Evolutionary conservation across 805 yeast genomes (phyloP).

Genomic region (Cyberlindnera maritima): DNA sequence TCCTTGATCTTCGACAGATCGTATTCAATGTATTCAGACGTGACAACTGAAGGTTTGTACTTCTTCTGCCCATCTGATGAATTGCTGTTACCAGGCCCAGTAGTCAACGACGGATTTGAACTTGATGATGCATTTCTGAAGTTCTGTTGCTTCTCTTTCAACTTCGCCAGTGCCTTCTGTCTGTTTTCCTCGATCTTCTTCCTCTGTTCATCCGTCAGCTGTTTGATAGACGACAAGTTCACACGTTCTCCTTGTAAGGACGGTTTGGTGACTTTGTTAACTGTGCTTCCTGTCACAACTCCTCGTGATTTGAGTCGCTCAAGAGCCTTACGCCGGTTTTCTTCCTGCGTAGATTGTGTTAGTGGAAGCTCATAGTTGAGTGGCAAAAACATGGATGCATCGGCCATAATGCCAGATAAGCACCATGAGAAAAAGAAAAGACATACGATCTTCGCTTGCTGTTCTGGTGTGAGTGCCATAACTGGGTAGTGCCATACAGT

Average conservation of each 20-base stretch:
- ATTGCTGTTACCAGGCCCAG: not conserved
- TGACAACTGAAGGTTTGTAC: slow-evolving; percentile 46
- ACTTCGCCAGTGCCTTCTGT: slow-evolving; percentile 47
- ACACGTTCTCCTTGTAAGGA: slow-evolving; percentile 13
- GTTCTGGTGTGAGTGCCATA: slow-evolving; percentile 27
- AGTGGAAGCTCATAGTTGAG: not conserved
- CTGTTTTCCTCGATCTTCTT: slow-evolving; percentile 51
- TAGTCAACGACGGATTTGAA: slow-evolving; percentile 20
- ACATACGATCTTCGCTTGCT: slow-evolving; percentile 34
- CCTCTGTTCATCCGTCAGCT: slow-evolving; percentile 47
- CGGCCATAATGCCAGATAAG: not conserved
- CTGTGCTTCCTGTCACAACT: slow-evolving; percentile 17
- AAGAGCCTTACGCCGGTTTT: slow-evolving; percentile 59
- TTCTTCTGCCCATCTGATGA: slow-evolving; percentile 1
- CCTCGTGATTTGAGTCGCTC: slow-evolving; percentile 53
- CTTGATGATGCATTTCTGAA: slow-evolving; percentile 36
- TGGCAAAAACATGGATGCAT: not conserved
- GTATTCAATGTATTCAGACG: slow-evolving; percentile 72
- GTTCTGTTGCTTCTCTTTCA: slow-evolving; percentile 33
- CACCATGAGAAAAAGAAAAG: not conserved
- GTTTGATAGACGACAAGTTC: slow-evolving; percentile 21
- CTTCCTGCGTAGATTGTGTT: slow-evolving; percentile 41
- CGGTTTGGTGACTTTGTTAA: slow-evolving; percentile 20
- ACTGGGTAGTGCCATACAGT: too few species aligned
- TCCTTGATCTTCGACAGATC: slow-evolving; percentile 92